Evolutionary conservation across 2,329 filamentous ascomycete species (phyloP).

Genomic region (Epichloe bromicola): DNA sequence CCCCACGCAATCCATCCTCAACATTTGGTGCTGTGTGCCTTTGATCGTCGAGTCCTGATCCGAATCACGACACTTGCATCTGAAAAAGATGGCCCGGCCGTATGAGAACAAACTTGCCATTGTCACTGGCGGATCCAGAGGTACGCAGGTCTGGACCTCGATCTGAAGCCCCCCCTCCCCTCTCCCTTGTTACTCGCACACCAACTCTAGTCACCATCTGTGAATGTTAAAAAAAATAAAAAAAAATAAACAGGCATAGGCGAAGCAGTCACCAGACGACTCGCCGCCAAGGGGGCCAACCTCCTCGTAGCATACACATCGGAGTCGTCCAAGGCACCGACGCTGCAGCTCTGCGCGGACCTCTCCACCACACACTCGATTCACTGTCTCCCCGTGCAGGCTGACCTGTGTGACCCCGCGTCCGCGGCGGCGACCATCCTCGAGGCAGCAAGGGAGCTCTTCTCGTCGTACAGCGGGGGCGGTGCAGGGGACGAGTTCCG

Average conservation of each 20-base stretch:
- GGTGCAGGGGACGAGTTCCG: conserved; percentile 11
- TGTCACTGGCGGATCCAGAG: conserved; percentile 22
- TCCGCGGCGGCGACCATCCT: conserved; percentile 17
- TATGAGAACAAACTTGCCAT: conserved; percentile 21
- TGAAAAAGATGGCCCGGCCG: conserved; percentile 13
- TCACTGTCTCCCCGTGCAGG: conserved; percentile 15
- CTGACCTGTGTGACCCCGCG: conserved; percentile 16
- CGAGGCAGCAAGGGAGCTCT: conserved; percentile 16
- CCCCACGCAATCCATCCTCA: no score
- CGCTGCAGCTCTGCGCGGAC: conserved; percentile 32
- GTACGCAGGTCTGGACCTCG: conserved; percentile 8
- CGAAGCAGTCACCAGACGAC: conserved; percentile 41
- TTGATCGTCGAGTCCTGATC: no score
- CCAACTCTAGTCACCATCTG: no score
- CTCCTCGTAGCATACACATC: conserved; percentile 49
- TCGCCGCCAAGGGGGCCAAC: conserved; percentile 47
- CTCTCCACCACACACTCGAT: conserved; percentile 31
- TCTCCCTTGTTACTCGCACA: no score
- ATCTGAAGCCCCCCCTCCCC: no score
- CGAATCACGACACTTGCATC: no score
- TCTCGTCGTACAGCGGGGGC: conserved; percentile 11
- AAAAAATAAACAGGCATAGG: conserved; percentile 30
- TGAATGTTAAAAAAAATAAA: no score
- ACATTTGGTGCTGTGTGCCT: no score
- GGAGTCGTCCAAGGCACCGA: conserved; percentile 34